Percentiles rank a stretch among this genome's conserved stretches.
Evolutionary conservation across 257 asterid genomes (phyloP).

Genomic region (Coffea canephora): DNA sequence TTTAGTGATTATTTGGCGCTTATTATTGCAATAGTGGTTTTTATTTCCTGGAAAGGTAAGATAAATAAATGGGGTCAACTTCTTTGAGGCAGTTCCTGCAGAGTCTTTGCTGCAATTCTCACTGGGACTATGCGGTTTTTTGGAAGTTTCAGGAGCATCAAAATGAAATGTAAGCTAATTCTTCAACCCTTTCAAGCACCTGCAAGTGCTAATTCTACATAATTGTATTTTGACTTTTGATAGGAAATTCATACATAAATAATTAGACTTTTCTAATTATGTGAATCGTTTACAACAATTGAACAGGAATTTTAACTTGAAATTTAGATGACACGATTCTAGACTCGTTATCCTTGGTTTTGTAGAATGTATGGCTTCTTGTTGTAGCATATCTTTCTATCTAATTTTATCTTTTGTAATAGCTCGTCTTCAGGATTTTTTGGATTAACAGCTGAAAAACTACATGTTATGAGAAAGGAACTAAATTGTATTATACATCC

Average conservation of each 20-base stretch:
- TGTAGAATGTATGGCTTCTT: not conserved
- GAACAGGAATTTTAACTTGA: not conserved
- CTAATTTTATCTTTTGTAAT: not conserved
- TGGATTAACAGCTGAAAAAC: not conserved
- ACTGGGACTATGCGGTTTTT: constrained; percentile 89
- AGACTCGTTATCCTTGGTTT: not conserved
- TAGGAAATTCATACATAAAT: not conserved
- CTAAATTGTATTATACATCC: not conserved
- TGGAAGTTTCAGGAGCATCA: constrained; percentile 72
- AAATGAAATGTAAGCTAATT: constrained; percentile 54
- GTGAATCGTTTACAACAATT: not conserved
- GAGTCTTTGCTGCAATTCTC: constrained; percentile 73
- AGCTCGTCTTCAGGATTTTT: not conserved
- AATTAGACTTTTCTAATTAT: not conserved
- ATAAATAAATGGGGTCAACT: constrained; percentile 54
- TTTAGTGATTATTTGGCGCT: constrained; percentile 27
- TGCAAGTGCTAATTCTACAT: not conserved
- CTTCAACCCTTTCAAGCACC: not conserved
- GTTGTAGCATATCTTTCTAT: not conserved
- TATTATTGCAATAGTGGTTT: constrained; percentile 30
- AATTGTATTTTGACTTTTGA: not conserved
- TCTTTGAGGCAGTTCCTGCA: constrained; percentile 71
- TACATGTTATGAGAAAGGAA: not conserved
- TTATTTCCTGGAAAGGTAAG: constrained; percentile 33
- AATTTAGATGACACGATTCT: not conserved